Conservation (phyloP, 2,329 filamentous ascomycete genomes). For the Colletotrichum sp. region DNA sequence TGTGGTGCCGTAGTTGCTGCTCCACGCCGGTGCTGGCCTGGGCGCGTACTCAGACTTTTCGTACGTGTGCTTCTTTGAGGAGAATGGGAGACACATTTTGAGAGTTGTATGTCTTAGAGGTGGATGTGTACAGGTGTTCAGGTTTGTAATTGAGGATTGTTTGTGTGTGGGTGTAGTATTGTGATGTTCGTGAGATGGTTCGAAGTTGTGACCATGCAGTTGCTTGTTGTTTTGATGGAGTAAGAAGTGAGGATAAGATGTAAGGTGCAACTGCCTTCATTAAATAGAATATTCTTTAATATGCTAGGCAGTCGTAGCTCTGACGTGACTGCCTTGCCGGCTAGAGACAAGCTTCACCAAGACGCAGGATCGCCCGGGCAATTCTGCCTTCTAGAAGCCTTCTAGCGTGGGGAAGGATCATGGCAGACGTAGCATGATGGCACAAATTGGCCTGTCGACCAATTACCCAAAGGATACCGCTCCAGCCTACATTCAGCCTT, state of each 20-base stretch:
- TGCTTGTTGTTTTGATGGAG: background rate
- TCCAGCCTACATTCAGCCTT: background rate
- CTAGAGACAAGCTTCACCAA: background rate
- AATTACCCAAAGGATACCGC: background rate
- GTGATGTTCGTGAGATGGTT: background rate
- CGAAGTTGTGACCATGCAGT: background rate
- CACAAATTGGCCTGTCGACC: background rate
- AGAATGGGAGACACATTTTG: conserved; percentile 1
- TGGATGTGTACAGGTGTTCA: background rate
- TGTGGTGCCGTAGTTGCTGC: background rate
- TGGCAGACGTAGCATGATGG: background rate
- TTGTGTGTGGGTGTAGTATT: background rate
- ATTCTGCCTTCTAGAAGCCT: conserved; percentile 5
- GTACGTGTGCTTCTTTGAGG: background rate
- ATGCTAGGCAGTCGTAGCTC: background rate
- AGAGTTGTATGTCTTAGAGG: accelerated
- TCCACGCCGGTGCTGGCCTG: background rate
- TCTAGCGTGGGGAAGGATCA: conserved; percentile 4
- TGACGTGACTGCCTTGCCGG: background rate
- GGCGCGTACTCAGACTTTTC: background rate
- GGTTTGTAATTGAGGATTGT: background rate
- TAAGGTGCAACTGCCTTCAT: background rate
- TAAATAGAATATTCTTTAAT: background rate
- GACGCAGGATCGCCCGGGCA: background rate
- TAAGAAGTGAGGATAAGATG: background rate